Base-by-base conservation (phyloP, 305 asterid genomes). In the Plantago rigida region DNA sequence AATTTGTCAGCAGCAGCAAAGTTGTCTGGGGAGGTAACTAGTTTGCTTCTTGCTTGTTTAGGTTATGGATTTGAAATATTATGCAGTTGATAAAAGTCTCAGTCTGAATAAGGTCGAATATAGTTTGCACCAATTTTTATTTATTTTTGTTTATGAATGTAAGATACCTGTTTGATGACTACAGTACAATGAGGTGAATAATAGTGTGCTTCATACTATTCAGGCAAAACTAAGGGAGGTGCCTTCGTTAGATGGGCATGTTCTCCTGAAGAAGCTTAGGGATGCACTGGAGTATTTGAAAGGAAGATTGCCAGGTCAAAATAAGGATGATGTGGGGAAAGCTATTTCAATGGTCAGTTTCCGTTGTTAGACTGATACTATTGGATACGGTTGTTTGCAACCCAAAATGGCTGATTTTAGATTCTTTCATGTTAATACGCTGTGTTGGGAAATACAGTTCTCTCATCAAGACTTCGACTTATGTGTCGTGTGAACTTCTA, bases 141-240 rank as follows among this genome's bases (percentile, higher is more conserved):
- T 3, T 3, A 3, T 5, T 31, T 31, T 31, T 31, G 5, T 31
- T 31, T 31, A 0, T 31, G 4, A 36, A 5, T 36, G 2, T 5
- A 36, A 0, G 44, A 8, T 6, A 8, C 12, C 12, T 51, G 34
- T 51, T 7, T 6, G 11, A 8, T 31, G 1, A 5, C 7, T 3
- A 6, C 12, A 52, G 17, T 47, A 29, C 58, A 44, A 70, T 28
- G 56, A 36, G 45, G 55, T 24, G 39, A 69, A 46, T 8, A 24
- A 13, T 10, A 22, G 39, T 44, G 11, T 34, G 29, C 34, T 69
- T 45, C 53, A 4, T 13, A 66, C 54, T 65, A 41, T 65, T 56
- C 86, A 91, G 98, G 98, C 96, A 47, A 92, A 84, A 69, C 84
- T 92, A 56, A 85, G 90, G 71, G 96, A 92, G 80, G 95, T 82